Base-by-base conservation (phyloP, 345 rosid genomes). In the Acer campestre region DNA sequence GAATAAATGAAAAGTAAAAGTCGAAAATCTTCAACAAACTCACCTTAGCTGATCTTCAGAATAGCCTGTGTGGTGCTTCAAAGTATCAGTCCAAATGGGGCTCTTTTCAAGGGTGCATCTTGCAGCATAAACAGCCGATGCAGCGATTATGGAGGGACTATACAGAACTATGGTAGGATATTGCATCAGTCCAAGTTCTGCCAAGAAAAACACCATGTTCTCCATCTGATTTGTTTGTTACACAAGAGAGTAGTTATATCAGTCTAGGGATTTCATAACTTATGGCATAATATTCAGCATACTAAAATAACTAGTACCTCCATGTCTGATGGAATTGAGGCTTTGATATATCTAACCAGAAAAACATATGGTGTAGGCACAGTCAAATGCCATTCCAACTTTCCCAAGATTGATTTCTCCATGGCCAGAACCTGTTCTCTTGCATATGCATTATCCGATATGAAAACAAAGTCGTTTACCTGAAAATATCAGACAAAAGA, bases 121-220 rank as follows among this genome's bases (percentile, higher is more conserved):
- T 13, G 98, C 97, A n/a, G 92, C 94, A 87, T 90, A 95, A 20
- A 95, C 98, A 40, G 95, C 98, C 3, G 98, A 91, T 62, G 98
- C 95, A 75, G 98, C 98, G 16, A 95, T 76, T 88, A 89, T 63
- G 0, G 98, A 92, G 4, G 98, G 92, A 59, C 87, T 79, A 68
- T 85, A 87, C 78, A 22, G 29, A 35, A 82, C 65, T 12, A 77
- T 62, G 0, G 90, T 80, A 5, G 82, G 85, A 59, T 95, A 95
- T 40, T 93, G 90, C 89, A 89, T 85, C 82, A 89, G 68, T 27
- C 96, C 97, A 56, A 93, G 81, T 56, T 93, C 94, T 61, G 96
- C 90, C n/a, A 95, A 86, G 81, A 85, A 95, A 68, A 82, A 85
- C 40, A 77, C 94, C 96, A 92, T 84, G 58, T 86, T 84, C 83